Conservation (phyloP, 1,284 basidiomycete genomes). For the Papiliotrema fonsecae region DNA sequence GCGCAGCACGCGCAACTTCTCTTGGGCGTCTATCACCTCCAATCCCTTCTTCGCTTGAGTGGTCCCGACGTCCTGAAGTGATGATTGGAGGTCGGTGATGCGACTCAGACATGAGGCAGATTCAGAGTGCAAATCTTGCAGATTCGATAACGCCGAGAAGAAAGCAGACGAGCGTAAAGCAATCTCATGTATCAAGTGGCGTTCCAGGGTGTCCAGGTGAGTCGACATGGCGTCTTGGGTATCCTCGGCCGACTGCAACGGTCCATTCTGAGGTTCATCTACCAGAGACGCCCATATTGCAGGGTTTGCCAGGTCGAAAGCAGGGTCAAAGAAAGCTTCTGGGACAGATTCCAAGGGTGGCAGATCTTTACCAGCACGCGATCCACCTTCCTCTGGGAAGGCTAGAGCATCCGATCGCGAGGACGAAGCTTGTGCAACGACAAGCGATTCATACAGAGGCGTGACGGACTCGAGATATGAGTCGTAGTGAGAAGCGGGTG, state of each 20-base stretch:
- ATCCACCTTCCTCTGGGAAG: conserved; percentile 6
- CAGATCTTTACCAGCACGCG: conserved; percentile 41
- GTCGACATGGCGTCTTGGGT: conserved; percentile 89
- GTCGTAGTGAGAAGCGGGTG: conserved; percentile 61
- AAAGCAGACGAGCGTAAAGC: conserved; percentile 85
- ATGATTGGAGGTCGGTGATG: conserved; percentile 65
- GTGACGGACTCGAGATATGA: conserved; percentile 67
- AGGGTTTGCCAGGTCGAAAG: conserved; percentile 83
- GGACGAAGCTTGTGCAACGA: conserved; percentile 24
- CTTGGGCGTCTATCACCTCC: conserved; percentile 63
- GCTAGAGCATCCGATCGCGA: conserved; percentile 10
- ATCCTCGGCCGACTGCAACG: conserved; percentile 41
- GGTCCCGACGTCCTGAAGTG: conserved; percentile 72
- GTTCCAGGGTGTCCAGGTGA: conserved; percentile 89
- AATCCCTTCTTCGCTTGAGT: conserved; percentile 72
- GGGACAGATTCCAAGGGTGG: conserved; percentile 76
- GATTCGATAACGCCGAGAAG: conserved; percentile 90
- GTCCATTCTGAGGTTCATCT: conserved; percentile 4
- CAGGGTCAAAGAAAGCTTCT: conserved; percentile 66
- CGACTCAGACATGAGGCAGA: conserved; percentile 74
- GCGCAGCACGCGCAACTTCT: conserved; percentile 59
- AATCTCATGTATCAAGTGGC: conserved; percentile 91
- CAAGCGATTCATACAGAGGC: conserved; percentile 64
- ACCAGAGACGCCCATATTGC: conserved; percentile 73
- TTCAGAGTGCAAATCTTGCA: conserved; percentile 86